Evolutionary conservation across 2,329 filamentous ascomycete genomes (phyloP), one percentile per base, ranked within the genome.

Genomic region (Fusarium globosum): DNA sequence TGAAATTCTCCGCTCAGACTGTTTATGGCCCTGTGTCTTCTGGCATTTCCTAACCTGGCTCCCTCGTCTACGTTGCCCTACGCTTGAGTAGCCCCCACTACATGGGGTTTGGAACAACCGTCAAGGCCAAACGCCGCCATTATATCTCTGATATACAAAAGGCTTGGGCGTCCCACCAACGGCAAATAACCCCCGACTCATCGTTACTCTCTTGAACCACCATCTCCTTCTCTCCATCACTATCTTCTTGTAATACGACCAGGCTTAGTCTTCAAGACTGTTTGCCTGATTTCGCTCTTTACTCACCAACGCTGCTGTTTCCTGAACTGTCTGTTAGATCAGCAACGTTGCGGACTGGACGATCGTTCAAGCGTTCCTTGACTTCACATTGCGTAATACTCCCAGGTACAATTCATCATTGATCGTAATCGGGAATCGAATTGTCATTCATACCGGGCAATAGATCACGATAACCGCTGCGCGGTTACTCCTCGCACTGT

Each of bases 11-110:
- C 74, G 77, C 72, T 74, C 72, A 69, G 75, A 69, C 71, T 76
- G 65, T 64, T 72, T 70, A 72, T 64, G 63, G 71, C 69, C 73
- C 69, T 75, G 38, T 60, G 65, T 72, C 67, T 79, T 80, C 80
- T 81, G 76, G 78, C 79, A 83, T 82, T 83, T 79, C 81, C 81
- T 78, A 77, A 82, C 82, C 79, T 78, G 82, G 82, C 75, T 69
- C 78, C 78, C 72, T 77, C 77, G 81, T 81, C 80, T 81, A 79
- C 80, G 77, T 78, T 79, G 77, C 76, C 70, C 77, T 78, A 81
- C 78, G 71, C 65, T 66, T 61, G 70, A 72, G 76, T 67, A 62
- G 64, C 69, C 61, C 71, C 68, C 68, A 74, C 72, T 74, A 61
- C 60, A 65, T 65, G 60, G 68, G 61, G 66, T 65, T 67, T 72